Conservation (phyloP, 192 early-diverging fungal species). For the Coemansia sp. region DNA sequence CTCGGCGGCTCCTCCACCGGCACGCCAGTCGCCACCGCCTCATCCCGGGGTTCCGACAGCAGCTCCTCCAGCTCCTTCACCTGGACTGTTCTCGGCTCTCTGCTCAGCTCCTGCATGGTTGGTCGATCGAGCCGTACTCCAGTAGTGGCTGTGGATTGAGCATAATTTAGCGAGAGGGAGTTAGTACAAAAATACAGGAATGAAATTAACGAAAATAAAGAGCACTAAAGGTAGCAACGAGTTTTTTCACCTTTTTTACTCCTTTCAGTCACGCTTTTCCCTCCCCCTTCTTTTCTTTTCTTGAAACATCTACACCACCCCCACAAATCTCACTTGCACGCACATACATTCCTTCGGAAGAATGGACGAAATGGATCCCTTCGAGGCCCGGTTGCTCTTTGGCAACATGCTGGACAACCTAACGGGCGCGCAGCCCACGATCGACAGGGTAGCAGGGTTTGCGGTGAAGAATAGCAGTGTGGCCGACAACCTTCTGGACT, state of each 20-base stretch:
- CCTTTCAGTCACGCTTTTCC: not conserved
- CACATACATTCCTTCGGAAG: not conserved
- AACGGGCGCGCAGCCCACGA: conserved; percentile 46
- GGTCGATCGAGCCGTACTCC: too few species aligned
- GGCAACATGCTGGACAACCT: conserved; percentile 56
- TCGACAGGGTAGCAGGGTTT: conserved; percentile 45
- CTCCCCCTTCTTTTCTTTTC: not conserved
- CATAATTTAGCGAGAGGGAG: not conserved
- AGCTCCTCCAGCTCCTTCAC: not conserved
- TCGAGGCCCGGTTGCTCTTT: conserved; percentile 55
- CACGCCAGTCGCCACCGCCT: not conserved
- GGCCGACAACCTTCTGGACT: conserved; percentile 51
- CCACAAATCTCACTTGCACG: not conserved
- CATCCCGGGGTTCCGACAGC: not conserved
- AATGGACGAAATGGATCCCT: conserved; percentile 57
- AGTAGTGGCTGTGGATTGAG: not conserved
- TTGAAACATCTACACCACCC: not conserved
- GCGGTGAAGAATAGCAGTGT: conserved; percentile 42
- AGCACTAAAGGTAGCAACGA: not conserved
- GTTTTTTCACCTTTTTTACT: not conserved
- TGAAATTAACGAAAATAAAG: not conserved
- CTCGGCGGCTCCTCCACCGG: conserved; percentile 23
- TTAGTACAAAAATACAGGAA: not conserved
- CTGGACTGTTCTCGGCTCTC: not conserved
- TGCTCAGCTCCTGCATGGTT: not conserved